Base-by-base conservation (phyloP, 176 grass and related monocot genomes). In the Paspalum vaginatum region DNA sequence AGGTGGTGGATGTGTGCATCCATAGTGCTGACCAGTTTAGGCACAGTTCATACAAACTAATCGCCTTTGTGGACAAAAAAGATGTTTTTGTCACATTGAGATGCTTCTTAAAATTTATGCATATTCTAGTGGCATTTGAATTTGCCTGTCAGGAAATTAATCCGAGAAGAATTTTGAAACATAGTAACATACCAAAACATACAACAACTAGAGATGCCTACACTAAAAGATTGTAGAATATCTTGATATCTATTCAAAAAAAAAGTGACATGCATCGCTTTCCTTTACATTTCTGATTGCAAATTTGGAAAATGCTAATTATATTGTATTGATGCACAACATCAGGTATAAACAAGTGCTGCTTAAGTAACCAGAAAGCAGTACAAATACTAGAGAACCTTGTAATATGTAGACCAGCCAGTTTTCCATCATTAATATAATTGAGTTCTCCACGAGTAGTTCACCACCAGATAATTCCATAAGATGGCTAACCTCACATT, bases 301-400 rank as follows among this genome's bases (percentile, higher is more conserved):
- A 25, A 72, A 72, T 65, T 56, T 15, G 14, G 11, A 17, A 40
- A 63, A 65, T 8, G 24, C 72, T 84, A 52, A 58, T 62, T 70
- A 2, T 48, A 54, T 8, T 43, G 8, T 43, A 6, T 53, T 38
- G 16, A 52, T 65, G 26, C 3, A 51, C 45, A 51, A 2, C 43
- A 77, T 84, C 43, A 25, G 69, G 24, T 77, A 66, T 58, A 25
- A 76, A 49, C 42, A n/a, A n/a, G n/a, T 77, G 27, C 12, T 70
- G 5, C 52, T 51, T 84, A 42, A 59, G 41, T 77, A 61, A 68
- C 77, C 43, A 50, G 42, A 51, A 52, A 84, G 54, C n/a, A 78
- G 78, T 78, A 26, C 58, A 66, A 47, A 50, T 70, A 50, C 82
- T 47, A 13, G 54, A 69, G 27, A 60, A 70, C 25, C 41, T 52